A percentile compares a stretch with the other conserved stretches of the same genome.
Conservation (phyloP, 2,329 filamentous ascomycete species). For the Scolecobasidium constrictum region DNA sequence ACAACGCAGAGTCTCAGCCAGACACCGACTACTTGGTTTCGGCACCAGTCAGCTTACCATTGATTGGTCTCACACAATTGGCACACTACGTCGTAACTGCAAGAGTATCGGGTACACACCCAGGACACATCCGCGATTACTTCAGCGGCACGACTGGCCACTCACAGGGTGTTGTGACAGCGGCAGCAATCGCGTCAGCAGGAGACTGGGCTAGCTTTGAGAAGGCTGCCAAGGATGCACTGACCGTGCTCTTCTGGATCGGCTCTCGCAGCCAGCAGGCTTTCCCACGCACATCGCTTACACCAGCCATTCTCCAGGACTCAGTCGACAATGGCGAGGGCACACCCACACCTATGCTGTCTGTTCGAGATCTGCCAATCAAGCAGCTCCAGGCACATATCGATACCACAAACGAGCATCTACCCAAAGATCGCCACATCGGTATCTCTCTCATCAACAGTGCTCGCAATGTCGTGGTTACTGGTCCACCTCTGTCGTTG, state of each 20-base stretch:
- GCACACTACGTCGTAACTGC: slow-evolving; percentile 93
- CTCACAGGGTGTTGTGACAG: slow-evolving; percentile 91
- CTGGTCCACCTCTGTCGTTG: slow-evolving; percentile 87
- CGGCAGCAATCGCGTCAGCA: slow-evolving; percentile 80
- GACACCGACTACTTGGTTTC: slow-evolving; percentile 92
- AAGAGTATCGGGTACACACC: slow-evolving; percentile 79
- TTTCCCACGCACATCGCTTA: slow-evolving; percentile 88
- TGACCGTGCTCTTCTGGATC: slow-evolving; percentile 97
- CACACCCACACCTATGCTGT: slow-evolving; percentile 93
- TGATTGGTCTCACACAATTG: slow-evolving; percentile 93
- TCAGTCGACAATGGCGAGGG: slow-evolving; percentile 92
- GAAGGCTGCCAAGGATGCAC: slow-evolving; percentile 63
- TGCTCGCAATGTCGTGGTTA: slow-evolving; percentile 92
- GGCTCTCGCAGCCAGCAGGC: slow-evolving; percentile 94
- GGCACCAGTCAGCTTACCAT: slow-evolving; percentile 85
- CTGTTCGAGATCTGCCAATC: slow-evolving; percentile 83
- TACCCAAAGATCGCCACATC: slow-evolving; percentile 86
- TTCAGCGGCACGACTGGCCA: slow-evolving; percentile 87
- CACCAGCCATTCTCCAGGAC: slow-evolving; percentile 82
- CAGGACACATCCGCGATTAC: slow-evolving; percentile 74
- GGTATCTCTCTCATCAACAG: slow-evolving; percentile 94
- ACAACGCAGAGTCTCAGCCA: slow-evolving; percentile 77
- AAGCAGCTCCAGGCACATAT: slow-evolving; percentile 92
- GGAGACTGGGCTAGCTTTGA: slow-evolving; percentile 90
- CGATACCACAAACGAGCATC: slow-evolving; percentile 90